These are phyloP conservation scores for Rhodotorula toruloides DNA, from an alignment of 768 basidiomycete genomes.

Conservation along the genomic window DNA sequence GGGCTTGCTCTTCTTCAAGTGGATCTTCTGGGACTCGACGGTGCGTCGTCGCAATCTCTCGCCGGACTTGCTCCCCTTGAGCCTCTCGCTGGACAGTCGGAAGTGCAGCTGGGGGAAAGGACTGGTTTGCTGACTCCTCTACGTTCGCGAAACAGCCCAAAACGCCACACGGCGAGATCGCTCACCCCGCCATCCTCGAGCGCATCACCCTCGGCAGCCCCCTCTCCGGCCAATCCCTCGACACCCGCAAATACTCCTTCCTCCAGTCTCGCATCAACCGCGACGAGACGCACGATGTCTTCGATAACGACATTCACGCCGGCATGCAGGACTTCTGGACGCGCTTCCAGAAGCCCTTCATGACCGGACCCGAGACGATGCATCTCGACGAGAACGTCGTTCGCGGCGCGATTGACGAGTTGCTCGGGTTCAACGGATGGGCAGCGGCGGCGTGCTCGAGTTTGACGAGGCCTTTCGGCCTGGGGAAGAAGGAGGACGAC, in stretches of 20 bases:
- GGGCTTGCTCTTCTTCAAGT: conserved; percentile 40
- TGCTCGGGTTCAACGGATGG: conserved; percentile 96
- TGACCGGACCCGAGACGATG: conserved; percentile 71
- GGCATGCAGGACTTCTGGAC: conserved; percentile 87
- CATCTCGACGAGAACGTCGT: conserved; percentile 88
- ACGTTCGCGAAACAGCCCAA: conserved; percentile 20
- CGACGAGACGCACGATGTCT: conserved; percentile 68
- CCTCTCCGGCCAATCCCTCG: conserved; percentile 66
- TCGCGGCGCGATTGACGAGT: conserved; percentile 79
- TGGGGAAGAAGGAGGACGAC: conserved; percentile 70
- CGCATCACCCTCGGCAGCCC: conserved; percentile 53
- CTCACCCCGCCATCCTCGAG: conserved; percentile 53
- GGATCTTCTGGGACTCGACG: conserved; percentile 37
- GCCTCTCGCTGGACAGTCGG: neutral
- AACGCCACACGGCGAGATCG: conserved; percentile 42
- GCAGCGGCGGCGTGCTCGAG: conserved; percentile 93
- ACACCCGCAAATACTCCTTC: conserved; percentile 82
- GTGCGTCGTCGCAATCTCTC: conserved; percentile 3
- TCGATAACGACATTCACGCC: conserved; percentile 66
- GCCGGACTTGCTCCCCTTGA: neutral
- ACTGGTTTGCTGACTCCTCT: neutral
- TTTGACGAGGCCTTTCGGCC: conserved; percentile 86
- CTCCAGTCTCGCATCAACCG: conserved; percentile 81
- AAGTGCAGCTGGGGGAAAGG: neutral
- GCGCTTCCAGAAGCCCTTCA: conserved; percentile 85